Percentiles rank a stretch among this genome's conserved stretches.
These are phyloP conservation scores for Cladochytrium replicatum DNA, from an alignment of 192 early-diverging fungal species.

Conservation along the genomic window DNA sequence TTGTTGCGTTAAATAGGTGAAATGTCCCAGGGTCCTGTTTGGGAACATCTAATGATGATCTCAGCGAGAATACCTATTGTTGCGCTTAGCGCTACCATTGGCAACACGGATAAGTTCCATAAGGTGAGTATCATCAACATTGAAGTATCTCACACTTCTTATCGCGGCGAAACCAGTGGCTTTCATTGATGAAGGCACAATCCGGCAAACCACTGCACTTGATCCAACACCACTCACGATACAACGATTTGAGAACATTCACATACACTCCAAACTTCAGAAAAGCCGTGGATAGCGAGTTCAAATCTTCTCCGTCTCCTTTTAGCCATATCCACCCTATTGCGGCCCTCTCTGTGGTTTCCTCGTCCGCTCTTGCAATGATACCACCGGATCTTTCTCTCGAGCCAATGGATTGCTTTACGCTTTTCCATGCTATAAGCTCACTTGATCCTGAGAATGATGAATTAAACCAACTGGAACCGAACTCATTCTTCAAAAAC, in stretches of 20 bases:
- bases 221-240: conserved; percentile 23
- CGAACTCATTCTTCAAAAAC: conserved; percentile 28
- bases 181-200: conserved; percentile 6
- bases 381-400: conserved; percentile 23
- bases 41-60: conserved; percentile 30
- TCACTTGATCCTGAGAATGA: background rate
- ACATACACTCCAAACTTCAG: conserved; percentile 16
- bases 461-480: conserved; percentile 13
- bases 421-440: conserved; percentile 23
- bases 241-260: conserved; percentile 30
- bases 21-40: conserved; percentile 16
- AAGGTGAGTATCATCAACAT: too few relatives aligned
- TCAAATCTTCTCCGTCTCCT: background rate
- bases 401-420: conserved; percentile 21
- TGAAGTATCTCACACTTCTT: too few relatives aligned
- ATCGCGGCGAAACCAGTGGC: conserved; percentile 22
- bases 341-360: conserved; percentile 9
- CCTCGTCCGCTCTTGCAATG: conserved; percentile 2
- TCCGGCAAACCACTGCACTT: conserved; percentile 12
- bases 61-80: conserved; percentile 30
- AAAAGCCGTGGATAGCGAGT: background rate
- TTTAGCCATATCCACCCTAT: conserved; percentile 24
- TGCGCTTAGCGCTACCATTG: conserved; percentile 33
- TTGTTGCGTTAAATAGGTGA: too few relatives aligned
- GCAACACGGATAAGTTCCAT: conserved; percentile 19